Base-by-base conservation (phyloP, 2,329 filamentous ascomycete genomes). In the Dactylellina cionopaga region DNA sequence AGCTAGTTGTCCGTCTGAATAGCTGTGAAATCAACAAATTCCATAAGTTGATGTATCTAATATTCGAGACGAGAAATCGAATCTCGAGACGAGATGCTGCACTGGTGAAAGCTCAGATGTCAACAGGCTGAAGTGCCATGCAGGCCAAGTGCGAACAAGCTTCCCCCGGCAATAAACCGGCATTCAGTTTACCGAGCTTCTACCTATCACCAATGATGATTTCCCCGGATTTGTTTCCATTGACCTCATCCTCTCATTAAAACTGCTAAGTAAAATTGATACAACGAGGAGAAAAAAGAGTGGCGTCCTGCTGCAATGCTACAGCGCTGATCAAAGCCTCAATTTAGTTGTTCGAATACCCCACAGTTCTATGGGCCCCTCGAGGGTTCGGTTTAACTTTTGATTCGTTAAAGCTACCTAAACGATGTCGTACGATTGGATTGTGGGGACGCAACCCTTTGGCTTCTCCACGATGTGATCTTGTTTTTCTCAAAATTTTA, bases 361-460 rank as follows among this genome's bases (percentile, higher is more conserved):
- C 29, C 51, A 55, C 51, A 55, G 15, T 55, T n/a, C 19, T 17
- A 55, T 15, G 51, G 10, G 7, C 37, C 31, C 13, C 31, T 5
- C 25, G 51, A n/a, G 15, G n/a, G 35, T 24, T 60, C 55, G 55
- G 55, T 60, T 60, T 60, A 60, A 60, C 55, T 60, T 60, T 60
- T 60, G 24, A 60, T 60, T 60, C 55, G 55, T 22, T 22, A 3
- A 7, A 10, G 41, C 37, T 24, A 6, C 15, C 24, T 19, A 4
- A n/a, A 51, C n/a, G 3, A 22, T 7, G 5, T 46, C 11, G n/a
- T 10, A 33, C 31, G 6, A 33, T 13, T 33, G 13, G 31, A 6
- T 10, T 5, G 43, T 46, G 43, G 43, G 43, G 43, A 46, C 15
- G 37, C 6, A 41, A n/a, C 37, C n/a, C n/a, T 5, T 41, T 5